These are phyloP conservation scores for Balamuthia mandrillaris DNA, from an alignment of 208 protist species.

Conservation along the genomic window DNA sequence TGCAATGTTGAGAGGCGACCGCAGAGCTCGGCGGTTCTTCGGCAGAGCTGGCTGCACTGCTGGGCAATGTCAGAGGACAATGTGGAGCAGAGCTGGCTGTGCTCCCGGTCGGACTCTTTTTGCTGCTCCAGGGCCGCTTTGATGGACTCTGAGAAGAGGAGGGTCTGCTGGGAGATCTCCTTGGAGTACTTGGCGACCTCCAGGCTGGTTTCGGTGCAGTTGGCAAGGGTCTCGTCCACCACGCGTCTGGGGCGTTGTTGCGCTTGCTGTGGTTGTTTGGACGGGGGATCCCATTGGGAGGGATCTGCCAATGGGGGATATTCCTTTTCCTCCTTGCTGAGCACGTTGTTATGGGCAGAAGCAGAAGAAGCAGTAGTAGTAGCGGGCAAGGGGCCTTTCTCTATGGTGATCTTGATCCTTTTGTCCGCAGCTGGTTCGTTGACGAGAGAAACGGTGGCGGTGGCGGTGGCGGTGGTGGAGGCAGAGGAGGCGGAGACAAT, in stretches of 20 bases:
- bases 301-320: background rate
- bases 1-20: too few relatives aligned
- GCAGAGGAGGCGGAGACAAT: background rate
- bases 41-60: slow-evolving; percentile 1
- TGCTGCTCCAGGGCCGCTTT: background rate
- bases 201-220: background rate
- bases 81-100: background rate
- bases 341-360: too few relatives aligned
- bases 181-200: slow-evolving; percentile 2
- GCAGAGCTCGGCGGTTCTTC: background rate
- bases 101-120: background rate
- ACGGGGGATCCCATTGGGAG: slow-evolving; percentile 17
- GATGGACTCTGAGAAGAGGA: background rate
- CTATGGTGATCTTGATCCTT: background rate
- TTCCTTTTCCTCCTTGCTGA: too few relatives aligned
- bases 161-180: background rate
- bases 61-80: slow-evolving; percentile 20
- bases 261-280: background rate
- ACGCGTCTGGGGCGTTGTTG: background rate
- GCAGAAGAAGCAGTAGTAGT: background rate
- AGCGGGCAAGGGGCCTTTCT: background rate
- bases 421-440: background rate
- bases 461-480: background rate
- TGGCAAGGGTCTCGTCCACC: background rate
- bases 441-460: background rate